phyloP scores from a whole-genome alignment of 768 basidiomycete genomes.

The Trametes villosa region DNA sequence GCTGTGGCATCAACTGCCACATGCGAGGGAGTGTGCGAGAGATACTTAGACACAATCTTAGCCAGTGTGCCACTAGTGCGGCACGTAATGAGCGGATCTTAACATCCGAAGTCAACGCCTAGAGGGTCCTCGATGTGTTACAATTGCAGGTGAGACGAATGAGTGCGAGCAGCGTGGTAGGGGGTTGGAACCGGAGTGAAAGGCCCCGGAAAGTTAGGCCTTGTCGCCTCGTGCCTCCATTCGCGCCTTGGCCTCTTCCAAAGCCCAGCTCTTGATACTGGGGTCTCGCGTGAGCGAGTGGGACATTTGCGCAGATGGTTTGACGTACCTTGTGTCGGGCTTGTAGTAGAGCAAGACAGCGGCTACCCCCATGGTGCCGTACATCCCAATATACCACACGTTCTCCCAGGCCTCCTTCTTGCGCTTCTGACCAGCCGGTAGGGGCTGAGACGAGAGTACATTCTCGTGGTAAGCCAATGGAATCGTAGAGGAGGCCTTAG shows the following conservation, averaged over 20 bases:
- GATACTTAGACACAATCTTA: conserved; percentile 19
- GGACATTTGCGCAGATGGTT: not conserved
- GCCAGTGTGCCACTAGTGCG: conserved; percentile 4
- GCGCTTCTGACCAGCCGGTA: conserved; percentile 79
- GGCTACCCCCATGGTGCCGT: conserved; percentile 80
- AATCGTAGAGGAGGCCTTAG: not conserved
- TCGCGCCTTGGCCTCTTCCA: conserved; percentile 84
- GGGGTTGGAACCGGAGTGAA: conserved; percentile 23
- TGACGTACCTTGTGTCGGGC: conserved; percentile 85
- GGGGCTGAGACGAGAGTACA: conserved; percentile 52
- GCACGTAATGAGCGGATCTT: conserved; percentile 22
- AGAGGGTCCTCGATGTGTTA: not conserved
- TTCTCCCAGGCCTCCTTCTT: conserved; percentile 91
- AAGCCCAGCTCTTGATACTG: conserved; percentile 92
- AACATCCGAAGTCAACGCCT: conserved; percentile 6
- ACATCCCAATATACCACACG: conserved; percentile 91
- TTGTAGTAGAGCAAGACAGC: conserved; percentile 85
- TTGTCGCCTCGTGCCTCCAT: conserved; percentile 93
- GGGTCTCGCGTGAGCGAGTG: not conserved
- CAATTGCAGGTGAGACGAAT: not conserved
- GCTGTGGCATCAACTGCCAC: conserved; percentile 23
- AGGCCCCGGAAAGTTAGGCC: conserved; percentile 60
- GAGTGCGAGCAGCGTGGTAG: not conserved
- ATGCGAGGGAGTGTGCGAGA: not conserved
- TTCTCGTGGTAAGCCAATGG: not conserved